Evolutionary conservation across 192 early-diverging fungal genomes (phyloP), one percentile per base, ranked within the genome.

Genomic region (Linnemannia elongata): DNA sequence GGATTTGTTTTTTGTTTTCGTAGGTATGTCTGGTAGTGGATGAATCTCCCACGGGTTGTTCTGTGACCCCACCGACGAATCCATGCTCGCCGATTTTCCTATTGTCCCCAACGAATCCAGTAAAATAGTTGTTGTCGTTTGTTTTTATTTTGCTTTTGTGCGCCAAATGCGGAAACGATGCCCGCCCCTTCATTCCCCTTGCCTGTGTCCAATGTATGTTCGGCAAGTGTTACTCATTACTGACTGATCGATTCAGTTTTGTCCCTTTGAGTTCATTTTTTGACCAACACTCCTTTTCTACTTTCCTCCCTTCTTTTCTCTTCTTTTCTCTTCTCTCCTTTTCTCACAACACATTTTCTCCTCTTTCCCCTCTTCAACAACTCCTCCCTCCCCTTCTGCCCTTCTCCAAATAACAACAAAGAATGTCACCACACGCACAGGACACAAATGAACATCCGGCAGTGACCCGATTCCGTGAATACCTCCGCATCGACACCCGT

Each of bases 401-500:
- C 2, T 2, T 33, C 9, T 33, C 6, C 60, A 1, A 60, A 66
- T 4, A 15, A 63, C 7, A 63, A 66, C 9, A 18, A 55, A 55
- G 52, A 57, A 66, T 66, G 60, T 66, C 60, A 10, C 60, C 60
- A 33, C 60, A 66, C 30, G 13, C n/a, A 66, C 60, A 66, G 35
- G 72, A 77, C 39, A 41, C 79, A 0, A 68, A 74, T 20, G 92
- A 93, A 87, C 88, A 91, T 79, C 90, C 91, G 8, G 90, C 91
- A 69, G 93, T 94, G n/a, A 82, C 89, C 39, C 89, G 94, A 42
- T 97, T 97, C 87, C 92, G 94, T 80, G 93, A 95, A 78, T 97
- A 96, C 84, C 91, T 97, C 82, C 93, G 93, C 60, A 95, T 97
- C 89, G 95, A 96, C 80, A 97, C 97, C 0, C 92, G 96, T 45